Evolutionary conservation across 108 stramenopile species (phyloP), one percentile per base, ranked within the genome.

Genomic region (Hondaea fermentalgiana): DNA sequence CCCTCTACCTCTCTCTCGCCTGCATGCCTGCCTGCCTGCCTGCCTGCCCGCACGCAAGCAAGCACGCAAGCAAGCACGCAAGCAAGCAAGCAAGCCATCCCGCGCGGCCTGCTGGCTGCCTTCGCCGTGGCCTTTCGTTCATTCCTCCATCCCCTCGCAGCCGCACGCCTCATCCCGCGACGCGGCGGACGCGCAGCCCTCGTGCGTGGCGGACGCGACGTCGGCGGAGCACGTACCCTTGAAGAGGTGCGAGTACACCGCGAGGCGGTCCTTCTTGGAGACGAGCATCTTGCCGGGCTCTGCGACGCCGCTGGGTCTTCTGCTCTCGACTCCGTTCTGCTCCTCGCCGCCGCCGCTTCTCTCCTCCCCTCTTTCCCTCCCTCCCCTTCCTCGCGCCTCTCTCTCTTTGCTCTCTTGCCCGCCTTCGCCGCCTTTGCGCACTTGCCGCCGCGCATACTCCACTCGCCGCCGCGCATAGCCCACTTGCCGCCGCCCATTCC

Each of bases 221-320:
- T 2, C 28, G 29, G 43, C 21, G 0, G 21, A 3, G 14, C 19
- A 87, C 89, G 16, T 44, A 89, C 89, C 97, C 90, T 96, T 96
- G 96, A 99, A 99, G 89, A 99, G 97, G 95, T 98, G 97, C 42
- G 94, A 93, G 95, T 97, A 99, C 92, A 97, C 96, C 92, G 97
- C 98, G 90, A 99, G 95, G 89, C 98, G 97, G 96, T 97, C 95
- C 90, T 95, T 95, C 95, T 99, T 99, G 87, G 96, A 96, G 90
- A 99, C 97, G 90, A 97, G 98, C 98, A 97, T 97, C 53, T 44
- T 83, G 10, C 10, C 8, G 28, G 42, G 42, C 42, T 21, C 42
- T 8, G 16, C 72, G 16, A 10, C 42, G 19, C 72, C 23, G 35
- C 42, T 87, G 49, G 17, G 12, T 57, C 87, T 57, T 10, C 57